phyloP scores from a whole-genome alignment of 1,139 yeast species.

The Suhomyces maxii region DNA sequence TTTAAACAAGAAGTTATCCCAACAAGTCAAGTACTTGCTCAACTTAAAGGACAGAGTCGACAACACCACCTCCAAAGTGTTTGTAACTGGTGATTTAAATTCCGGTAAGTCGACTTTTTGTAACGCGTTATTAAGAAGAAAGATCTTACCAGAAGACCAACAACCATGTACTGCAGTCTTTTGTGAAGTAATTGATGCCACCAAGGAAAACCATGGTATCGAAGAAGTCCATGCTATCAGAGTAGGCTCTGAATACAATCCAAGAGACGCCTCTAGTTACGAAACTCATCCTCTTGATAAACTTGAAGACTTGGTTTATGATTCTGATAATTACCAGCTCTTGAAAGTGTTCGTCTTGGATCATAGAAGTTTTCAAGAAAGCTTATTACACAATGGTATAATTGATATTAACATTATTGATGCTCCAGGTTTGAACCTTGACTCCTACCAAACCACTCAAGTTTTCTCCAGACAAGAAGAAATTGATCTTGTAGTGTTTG shows the following conservation, averaged over 20 bases:
- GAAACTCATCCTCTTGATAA: slow-evolving; percentile 53
- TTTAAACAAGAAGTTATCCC: slow-evolving; percentile 61
- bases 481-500: slow-evolving; percentile 93
- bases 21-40: slow-evolving; percentile 65
- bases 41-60: slow-evolving; percentile 81
- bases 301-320: slow-evolving; percentile 69
- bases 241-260: slow-evolving; percentile 57
- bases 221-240: slow-evolving; percentile 97
- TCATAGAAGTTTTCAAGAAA: slow-evolving; percentile 63
- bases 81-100: slow-evolving; percentile 95
- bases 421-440: slow-evolving; percentile 96
- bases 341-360: slow-evolving; percentile 84
- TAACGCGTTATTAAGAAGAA: slow-evolving; percentile 79
- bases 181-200: slow-evolving; percentile 87
- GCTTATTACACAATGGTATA: slow-evolving; percentile 83
- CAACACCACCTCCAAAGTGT: slow-evolving; percentile 89
- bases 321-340: slow-evolving; percentile 68
- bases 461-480: slow-evolving; percentile 96
- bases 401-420: slow-evolving; percentile 91
- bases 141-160: slow-evolving; percentile 89
- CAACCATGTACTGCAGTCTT: slow-evolving; percentile 97
- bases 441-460: slow-evolving; percentile 91
- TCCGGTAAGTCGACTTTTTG: slow-evolving; percentile 97
- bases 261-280: slow-evolving; percentile 66
- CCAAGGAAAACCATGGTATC: slow-evolving; percentile 62